Percentiles rank a stretch among this genome's conserved stretches.
Conservation (phyloP, 345 rosid genomes). For the Noccaea caerulescens region DNA sequence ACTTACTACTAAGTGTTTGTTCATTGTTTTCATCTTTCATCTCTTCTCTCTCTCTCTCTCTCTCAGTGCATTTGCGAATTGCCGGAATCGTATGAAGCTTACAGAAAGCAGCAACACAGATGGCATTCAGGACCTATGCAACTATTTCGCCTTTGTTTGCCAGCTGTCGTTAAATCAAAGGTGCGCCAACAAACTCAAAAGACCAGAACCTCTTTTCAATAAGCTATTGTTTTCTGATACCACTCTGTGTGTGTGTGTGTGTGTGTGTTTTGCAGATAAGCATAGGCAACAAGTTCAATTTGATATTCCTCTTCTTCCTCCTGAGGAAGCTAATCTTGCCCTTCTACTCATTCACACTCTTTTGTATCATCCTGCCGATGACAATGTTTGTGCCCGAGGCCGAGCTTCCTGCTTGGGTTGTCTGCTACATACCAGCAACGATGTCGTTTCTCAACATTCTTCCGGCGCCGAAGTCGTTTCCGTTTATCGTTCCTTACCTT, state of each 20-base stretch:
- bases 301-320: constrained; percentile 91
- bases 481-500: constrained; percentile 95
- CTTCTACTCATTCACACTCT: constrained; percentile 92
- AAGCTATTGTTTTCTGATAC: background rate
- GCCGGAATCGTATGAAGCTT: constrained; percentile 95
- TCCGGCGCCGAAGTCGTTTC: constrained; percentile 90
- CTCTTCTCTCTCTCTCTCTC: too few relatives aligned
- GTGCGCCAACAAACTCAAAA: constrained; percentile 37
- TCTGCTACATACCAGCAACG: constrained; percentile 91
- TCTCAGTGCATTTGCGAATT: constrained; percentile 87
- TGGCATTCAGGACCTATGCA: constrained; percentile 99
- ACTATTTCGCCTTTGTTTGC: constrained; percentile 87
- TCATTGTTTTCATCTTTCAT: background rate
- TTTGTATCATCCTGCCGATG: constrained; percentile 94
- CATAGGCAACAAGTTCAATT: constrained; percentile 77
- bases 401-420: constrained; percentile 90
- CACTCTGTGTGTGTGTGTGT: too few relatives aligned
- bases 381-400: constrained; percentile 96
- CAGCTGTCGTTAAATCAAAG: constrained; percentile 73
- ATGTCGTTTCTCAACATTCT: constrained; percentile 96
- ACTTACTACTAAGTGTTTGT: background rate
- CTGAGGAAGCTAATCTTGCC: constrained; percentile 86
- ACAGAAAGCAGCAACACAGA: constrained; percentile 90
- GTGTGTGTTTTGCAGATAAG: constrained; percentile 65
- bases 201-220: background rate